Base-by-base conservation (phyloP, 2,329 filamentous ascomycete species). In the Verticillium longisporum region DNA sequence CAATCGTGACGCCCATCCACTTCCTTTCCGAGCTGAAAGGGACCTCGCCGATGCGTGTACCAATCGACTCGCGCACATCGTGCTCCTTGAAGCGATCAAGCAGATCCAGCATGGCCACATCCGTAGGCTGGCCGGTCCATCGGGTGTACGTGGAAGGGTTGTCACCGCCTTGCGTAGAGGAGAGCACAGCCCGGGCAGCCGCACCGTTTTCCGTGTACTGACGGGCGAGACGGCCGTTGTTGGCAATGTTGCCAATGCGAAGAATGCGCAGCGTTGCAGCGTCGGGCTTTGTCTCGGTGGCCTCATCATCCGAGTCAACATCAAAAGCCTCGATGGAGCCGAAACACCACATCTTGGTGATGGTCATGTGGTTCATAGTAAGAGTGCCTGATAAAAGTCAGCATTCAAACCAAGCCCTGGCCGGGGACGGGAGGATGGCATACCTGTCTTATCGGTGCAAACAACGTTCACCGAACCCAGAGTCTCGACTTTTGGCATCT, bases 391-490 rank as follows among this genome's bases (percentile, higher is more conserved):
- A 6, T 14, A 6, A 34, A 15, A 33, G 38, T 57, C 34, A 54
- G n/a, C 37, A 14, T 26, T 10, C 7, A 5, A 5, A 31, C 26
- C 26, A 31, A 31, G 26, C 9, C 21, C 4, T 58, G 15, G 26
- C 11, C 26, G 34, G 31, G n/a, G 11, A 36, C 26, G 26, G 34
- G 7, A 13, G 53, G 10, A 14, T 57, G 15, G 63, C 73, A 68
- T 76, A 86, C 86, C 92, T 54, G 95, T 99, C 78, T 99, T 99
- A 80, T 99, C 95, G 67, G 92, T 97, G 78, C 96, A 99, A 6
- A 99, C 92, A n/a, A 99, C 93, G 69, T 98, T 99, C 62, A 99
- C 95, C n/a, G 93, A 97, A 9, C 96, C 96, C 5, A 99, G 78
- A 0, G 95, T 99, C 74, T 99, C 95, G 9, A 99, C 96, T 74